phyloP scores from a whole-genome alignment of 345 rosid genomes.

The Lumnitzera racemosa region DNA sequence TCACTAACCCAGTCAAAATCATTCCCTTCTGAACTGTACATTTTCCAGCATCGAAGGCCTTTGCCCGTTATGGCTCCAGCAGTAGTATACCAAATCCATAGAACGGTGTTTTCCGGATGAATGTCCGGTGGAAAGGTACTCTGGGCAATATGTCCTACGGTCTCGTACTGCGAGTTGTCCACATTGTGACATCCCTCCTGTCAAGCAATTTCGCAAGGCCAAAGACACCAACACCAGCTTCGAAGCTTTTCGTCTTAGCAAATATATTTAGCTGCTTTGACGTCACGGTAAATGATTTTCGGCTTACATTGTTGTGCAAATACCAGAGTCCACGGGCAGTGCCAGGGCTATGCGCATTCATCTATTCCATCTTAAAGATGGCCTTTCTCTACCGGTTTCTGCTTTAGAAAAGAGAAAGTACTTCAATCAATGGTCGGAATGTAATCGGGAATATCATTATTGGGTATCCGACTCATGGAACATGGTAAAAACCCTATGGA shows the following conservation, averaged over 20 bases:
- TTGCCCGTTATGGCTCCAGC: conserved; percentile 96
- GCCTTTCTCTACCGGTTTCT: conserved; percentile 54
- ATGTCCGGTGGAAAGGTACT: conserved; percentile 95
- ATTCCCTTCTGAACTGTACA: conserved; percentile 86
- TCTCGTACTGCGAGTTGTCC: conserved; percentile 92
- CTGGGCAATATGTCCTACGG: conserved; percentile 98
- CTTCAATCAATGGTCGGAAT: background rate
- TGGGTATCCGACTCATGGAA: too few species aligned
- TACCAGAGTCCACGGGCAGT: conserved; percentile 93
- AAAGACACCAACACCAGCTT: conserved; percentile 93
- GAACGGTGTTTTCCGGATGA: conserved; percentile 88
- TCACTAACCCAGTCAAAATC: conserved; percentile 73
- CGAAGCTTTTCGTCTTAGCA: conserved; percentile 86
- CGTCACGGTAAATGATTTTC: conserved; percentile 88
- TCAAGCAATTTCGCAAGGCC: conserved; percentile 90
- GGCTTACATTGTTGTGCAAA: conserved; percentile 93
- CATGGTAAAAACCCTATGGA: too few species aligned
- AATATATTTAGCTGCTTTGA: conserved; percentile 92
- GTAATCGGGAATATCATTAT: too few species aligned
- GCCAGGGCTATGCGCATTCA: conserved; percentile 66
- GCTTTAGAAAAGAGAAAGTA: conserved; percentile 5
- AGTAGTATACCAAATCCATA: conserved; percentile 92
- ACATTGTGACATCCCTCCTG: conserved; percentile 80
- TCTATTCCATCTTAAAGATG: conserved; percentile 75
- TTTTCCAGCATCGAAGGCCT: conserved; percentile 78